Evolutionary conservation across 768 basidiomycete genomes (phyloP), one percentile per base, ranked within the genome.

Genomic region (Lactarius psammicola): DNA sequence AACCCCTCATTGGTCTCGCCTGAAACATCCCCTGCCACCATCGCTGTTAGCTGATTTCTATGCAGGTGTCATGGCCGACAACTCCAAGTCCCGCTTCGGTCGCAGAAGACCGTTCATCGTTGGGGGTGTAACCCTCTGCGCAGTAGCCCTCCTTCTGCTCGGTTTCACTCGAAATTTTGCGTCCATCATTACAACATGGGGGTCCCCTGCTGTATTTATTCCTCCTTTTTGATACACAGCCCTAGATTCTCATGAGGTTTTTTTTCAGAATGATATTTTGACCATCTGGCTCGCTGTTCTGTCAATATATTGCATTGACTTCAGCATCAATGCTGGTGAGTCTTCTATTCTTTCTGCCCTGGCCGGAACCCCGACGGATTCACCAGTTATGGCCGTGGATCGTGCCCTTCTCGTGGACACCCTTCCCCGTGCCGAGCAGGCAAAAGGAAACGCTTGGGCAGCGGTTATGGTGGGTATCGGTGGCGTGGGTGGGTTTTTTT

Each of bases 401-500:
- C 90, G 95, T 56, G 92, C 95, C 0, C 82, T 97, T 11, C 79
- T 98, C 9, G 92, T 98, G 0, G 95, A 98, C 73, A 90, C 84
- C 0, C 75, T 96, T 4, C 88, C 94, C 0, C 78, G 89, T 0
- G 74, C 82, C 1, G 80, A 85, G 30, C 95, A 98, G 74, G 86
- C 94, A 7, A 79, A 83, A 10, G 95, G 91, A 0, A 97, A 95
- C 73, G 95, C 95, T 0, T 98, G 95, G 95, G 95, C 94, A 0
- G 93, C 92, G 0, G 80, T 90, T n/a, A 95, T 97, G 93, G 78
- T 90, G 54, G 92, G 92, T 1, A 72, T 95, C 31, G 95, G 95
- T 13, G 87, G 90, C 62, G 88, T 96, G 0, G 79, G 87, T 2
- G 95, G 94, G 0, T 96, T 95, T 75, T 96, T 91, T 72, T 81